These are phyloP conservation scores for Balamuthia mandrillaris DNA, from an alignment of 208 protist genomes.

Conservation along the genomic window DNA sequence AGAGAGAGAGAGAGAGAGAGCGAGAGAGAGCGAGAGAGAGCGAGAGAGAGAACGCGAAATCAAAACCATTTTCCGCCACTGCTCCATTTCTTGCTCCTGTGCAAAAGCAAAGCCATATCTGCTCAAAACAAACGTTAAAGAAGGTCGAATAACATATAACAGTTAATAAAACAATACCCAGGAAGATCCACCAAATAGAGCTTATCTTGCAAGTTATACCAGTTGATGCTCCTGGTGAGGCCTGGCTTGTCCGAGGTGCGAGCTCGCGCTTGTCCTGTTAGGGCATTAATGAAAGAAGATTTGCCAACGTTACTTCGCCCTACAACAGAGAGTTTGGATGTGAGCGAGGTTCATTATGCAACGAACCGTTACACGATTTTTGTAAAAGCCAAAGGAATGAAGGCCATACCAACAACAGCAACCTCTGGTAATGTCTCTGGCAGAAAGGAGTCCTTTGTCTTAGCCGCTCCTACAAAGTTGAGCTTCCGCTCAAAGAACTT, in stretches of 20 bases:
- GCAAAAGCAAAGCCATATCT: slow-evolving; percentile 3
- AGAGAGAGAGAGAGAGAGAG: too few relatives aligned
- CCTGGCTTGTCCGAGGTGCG: neutral
- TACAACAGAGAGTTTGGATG: neutral
- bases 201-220: neutral
- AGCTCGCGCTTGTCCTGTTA: neutral
- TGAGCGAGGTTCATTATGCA: too few relatives aligned
- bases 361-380: too few relatives aligned
- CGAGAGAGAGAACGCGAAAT: neutral
- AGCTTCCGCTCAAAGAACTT: neutral
- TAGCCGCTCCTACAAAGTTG: neutral
- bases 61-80: neutral
- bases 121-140: neutral
- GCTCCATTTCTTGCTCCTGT: neutral
- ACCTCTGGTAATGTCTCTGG: neutral
- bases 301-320: neutral
- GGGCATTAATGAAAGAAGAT: neutral
- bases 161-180: neutral
- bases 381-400: too few relatives aligned
- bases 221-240: neutral
- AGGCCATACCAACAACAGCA: neutral
- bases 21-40: too few relatives aligned
- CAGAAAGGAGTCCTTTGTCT: neutral
- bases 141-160: neutral
- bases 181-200: neutral